Base-by-base conservation (phyloP, 805 yeast genomes). In the Kluyveromyces starmeri region DNA sequence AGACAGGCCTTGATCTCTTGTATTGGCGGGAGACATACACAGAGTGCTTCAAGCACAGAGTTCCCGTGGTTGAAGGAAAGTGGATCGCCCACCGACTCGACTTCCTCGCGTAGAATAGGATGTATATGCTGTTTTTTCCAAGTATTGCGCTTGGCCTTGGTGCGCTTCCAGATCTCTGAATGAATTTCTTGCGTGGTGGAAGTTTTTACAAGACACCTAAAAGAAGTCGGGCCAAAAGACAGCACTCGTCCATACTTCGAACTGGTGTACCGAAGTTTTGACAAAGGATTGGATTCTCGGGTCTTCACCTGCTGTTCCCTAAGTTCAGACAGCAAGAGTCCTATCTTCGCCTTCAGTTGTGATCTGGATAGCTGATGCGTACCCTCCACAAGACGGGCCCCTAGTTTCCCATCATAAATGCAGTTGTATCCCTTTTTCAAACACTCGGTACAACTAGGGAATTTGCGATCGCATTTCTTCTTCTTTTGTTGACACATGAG, bases 31-130 rank as follows among this genome's bases (percentile, higher is more conserved):
- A 41, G 31, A 3, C 40, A 23, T 18, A 27, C 11, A 20, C 44
- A 38, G 29, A 41, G 12, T 10, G 42, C 38, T 12, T 33, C 34
- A 7, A 41, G 12, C 8, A 38, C 38, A 22, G 41, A 38, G 7
- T 32, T 23, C 7, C 22, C 19, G 16, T 35, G 19, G 12, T 21
- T 30, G 16, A 28, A 13, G 7, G 27, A 25, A n/a, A 23, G 6
- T 23, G 26, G 26, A 23, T 23, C 13, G 26, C 26, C 26, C 5
- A 23, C 26, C 14, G 26, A 23, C 7, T 23, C 11, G 5, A 23
- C 26, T 23, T 23, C 27, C 32, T 34, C 36, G 16, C 24, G n/a
- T 3, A 22, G 20, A 12, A 29, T 34, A 10, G 36, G 20, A 23
- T 34, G 27, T 9, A 25, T 15, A 24, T 34, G 36, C 18, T 34